Conservation (phyloP, 805 yeast genomes). For the Pichia ethanolica region DNA sequence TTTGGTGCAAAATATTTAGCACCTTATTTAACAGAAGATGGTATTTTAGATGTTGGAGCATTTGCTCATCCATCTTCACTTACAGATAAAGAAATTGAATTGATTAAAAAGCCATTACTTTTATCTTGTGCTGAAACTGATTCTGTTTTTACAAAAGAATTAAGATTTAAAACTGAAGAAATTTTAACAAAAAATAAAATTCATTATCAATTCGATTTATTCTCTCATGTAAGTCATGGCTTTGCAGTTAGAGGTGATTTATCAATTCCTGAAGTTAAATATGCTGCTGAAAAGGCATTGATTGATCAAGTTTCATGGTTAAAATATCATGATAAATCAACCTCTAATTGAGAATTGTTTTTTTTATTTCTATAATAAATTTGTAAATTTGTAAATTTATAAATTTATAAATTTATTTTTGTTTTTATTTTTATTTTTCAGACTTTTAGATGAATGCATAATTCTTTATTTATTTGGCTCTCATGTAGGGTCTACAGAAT, state of each 20-base stretch:
- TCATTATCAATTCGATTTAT: constrained; percentile 53
- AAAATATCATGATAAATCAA: too few relatives aligned
- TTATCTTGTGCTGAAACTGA: constrained; percentile 76
- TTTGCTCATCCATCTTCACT: constrained; percentile 84
- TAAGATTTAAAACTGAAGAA: constrained; percentile 55
- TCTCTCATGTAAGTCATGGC: constrained; percentile 23
- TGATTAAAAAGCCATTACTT: constrained; percentile 54
- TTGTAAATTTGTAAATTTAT: too few relatives aligned
- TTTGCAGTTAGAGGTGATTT: constrained; percentile 19
- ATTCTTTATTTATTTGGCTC: too few relatives aligned
- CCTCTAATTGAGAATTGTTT: too few relatives aligned
- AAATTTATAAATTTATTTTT: too few relatives aligned
- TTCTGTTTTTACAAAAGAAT: constrained; percentile 50
- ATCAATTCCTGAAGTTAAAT: constrained; percentile 20
- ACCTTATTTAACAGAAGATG: constrained; percentile 37
- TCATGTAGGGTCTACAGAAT: too few relatives aligned
- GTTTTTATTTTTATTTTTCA: too few relatives aligned
- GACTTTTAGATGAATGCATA: too few relatives aligned
- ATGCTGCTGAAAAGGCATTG: constrained; percentile 63
- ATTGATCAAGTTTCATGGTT: constrained; percentile 42
- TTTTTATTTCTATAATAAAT: too few relatives aligned
- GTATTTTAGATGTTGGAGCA: constrained; percentile 49
- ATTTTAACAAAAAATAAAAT: constrained; percentile 40
- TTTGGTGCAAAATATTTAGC: constrained; percentile 72
- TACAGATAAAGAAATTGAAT: constrained; percentile 54